Evolutionary conservation across 1,284 basidiomycete genomes (phyloP).

Genomic region (Ceratobasidium papillatum): DNA sequence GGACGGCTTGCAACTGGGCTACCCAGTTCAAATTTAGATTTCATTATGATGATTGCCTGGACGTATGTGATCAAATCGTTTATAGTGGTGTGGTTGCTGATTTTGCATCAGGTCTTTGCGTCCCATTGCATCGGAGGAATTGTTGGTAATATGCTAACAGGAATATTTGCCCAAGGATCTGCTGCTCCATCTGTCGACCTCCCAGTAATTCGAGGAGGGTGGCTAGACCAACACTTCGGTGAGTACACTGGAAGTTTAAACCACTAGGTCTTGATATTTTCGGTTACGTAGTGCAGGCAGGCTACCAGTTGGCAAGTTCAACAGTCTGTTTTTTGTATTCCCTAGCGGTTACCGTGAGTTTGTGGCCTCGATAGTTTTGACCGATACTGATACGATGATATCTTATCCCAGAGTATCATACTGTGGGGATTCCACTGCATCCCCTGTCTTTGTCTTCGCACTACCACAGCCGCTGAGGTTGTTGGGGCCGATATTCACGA

Average conservation of each 20-base stretch:
- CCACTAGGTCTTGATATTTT: constrained; percentile 31
- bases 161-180: constrained; percentile 86
- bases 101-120: constrained; percentile 68
- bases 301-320: constrained; percentile 87
- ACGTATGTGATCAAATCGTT: constrained; percentile 60
- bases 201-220: constrained; percentile 50
- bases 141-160: constrained; percentile 84
- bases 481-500: constrained; percentile 93
- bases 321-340: constrained; percentile 79
- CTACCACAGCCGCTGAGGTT: constrained; percentile 84
- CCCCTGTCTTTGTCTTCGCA: constrained; percentile 82
- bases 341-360: constrained; percentile 78
- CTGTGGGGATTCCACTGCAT: constrained; percentile 93
- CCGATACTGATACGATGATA: background rate
- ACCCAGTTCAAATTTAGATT: constrained; percentile 90
- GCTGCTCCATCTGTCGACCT: constrained; percentile 77
- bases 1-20: constrained; percentile 89
- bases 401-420: constrained; percentile 70
- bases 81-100: no score
- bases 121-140: constrained; percentile 90
- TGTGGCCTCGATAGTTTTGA: background rate
- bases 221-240: constrained; percentile 65
- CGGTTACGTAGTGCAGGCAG: constrained; percentile 68
- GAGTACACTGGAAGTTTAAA: background rate
- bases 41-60: constrained; percentile 80